phyloP scores from a whole-genome alignment of 208 protist genomes.

The Entamoeba nuttalli region DNA sequence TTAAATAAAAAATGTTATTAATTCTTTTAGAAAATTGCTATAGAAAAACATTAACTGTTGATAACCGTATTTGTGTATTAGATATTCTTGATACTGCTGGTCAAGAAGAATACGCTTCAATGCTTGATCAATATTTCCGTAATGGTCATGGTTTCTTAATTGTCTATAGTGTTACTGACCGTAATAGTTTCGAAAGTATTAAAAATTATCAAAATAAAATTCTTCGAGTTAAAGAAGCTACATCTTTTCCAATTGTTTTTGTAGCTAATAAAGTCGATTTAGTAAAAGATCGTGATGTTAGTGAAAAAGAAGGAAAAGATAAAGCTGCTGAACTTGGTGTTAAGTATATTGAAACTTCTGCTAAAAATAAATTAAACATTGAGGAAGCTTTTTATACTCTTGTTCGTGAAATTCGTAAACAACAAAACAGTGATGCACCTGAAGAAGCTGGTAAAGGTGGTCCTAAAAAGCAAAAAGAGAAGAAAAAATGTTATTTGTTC shows the following conservation, averaged over 20 bases:
- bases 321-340: slow-evolving; percentile 32
- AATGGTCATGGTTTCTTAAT: slow-evolving; percentile 58
- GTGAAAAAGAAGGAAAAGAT: slow-evolving; percentile 28
- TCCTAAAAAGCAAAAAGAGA: background rate
- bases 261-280: slow-evolving; percentile 48
- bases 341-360: slow-evolving; percentile 42
- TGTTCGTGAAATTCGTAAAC: background rate
- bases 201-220: slow-evolving; percentile 52
- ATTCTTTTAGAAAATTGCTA: slow-evolving; percentile 30
- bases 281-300: slow-evolving; percentile 33
- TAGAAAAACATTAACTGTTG: slow-evolving; percentile 46
- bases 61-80: slow-evolving; percentile 43
- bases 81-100: slow-evolving; percentile 63
- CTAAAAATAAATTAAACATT: slow-evolving; percentile 43
- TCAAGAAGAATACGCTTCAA: slow-evolving; percentile 44
- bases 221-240: slow-evolving; percentile 47
- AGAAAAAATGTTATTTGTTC: background rate
- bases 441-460: background rate
- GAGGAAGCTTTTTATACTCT: slow-evolving; percentile 34
- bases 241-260: slow-evolving; percentile 40
- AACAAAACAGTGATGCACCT: background rate
- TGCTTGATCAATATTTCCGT: slow-evolving; percentile 60
- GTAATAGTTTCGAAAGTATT: slow-evolving; percentile 49
- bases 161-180: slow-evolving; percentile 52
- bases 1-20: no score